Conservation (phyloP, 1,139 yeast species). For the Yamadazyma blattariae region DNA sequence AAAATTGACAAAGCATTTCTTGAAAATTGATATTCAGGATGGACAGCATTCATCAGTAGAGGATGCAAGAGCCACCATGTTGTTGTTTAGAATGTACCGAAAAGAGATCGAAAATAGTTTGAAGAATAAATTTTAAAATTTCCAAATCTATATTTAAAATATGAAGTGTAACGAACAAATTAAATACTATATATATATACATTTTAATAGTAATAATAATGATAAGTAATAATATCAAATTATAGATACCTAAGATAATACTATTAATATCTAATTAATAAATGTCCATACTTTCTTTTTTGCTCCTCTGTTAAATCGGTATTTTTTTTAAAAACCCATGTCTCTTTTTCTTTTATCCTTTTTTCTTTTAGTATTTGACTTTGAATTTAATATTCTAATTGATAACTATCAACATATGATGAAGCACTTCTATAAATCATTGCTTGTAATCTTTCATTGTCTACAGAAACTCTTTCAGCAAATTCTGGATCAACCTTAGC, state of each 20-base stretch:
- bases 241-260: not conserved
- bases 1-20: constrained; percentile 55
- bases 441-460: constrained; percentile 26
- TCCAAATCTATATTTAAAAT: not conserved
- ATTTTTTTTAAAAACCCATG: not conserved
- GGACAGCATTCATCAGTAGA: constrained; percentile 86
- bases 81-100: constrained; percentile 61
- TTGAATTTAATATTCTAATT: constrained; percentile 30
- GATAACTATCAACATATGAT: constrained; percentile 34
- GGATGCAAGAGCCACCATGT: constrained; percentile 88
- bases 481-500: constrained; percentile 13
- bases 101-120: constrained; percentile 51
- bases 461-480: constrained; percentile 18
- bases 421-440: constrained; percentile 42
- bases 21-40: constrained; percentile 64
- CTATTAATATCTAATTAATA: not conserved
- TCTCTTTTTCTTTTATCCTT: not conserved
- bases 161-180: too few relatives aligned
- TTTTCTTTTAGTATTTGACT: not conserved
- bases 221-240: too few relatives aligned
- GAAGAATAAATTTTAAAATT: not conserved
- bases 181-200: too few relatives aligned
- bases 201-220: too few relatives aligned
- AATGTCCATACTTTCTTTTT: not conserved
- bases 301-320: too few relatives aligned